Evolutionary conservation across 768 basidiomycete genomes (phyloP).

Genomic region (Phaffia tasmanica): DNA sequence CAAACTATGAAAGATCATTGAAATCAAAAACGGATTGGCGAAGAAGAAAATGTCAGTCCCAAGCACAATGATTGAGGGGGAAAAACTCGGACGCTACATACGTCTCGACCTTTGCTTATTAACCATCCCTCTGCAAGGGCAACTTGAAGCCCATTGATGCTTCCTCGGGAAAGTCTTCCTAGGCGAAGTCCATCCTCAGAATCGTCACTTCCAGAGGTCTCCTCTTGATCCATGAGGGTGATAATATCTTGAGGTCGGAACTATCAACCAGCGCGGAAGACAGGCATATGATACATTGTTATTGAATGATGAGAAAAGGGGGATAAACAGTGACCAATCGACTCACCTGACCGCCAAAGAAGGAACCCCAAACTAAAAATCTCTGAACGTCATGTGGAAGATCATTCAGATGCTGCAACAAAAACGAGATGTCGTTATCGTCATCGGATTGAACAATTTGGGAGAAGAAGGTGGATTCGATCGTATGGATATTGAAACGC

Average conservation of each 20-base stretch:
- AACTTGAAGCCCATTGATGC: constrained; percentile 57
- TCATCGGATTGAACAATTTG: constrained; percentile 41
- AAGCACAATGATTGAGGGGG: no score
- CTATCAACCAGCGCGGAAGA: constrained; percentile 41
- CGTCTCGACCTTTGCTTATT: constrained; percentile 57
- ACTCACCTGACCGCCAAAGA: constrained; percentile 45
- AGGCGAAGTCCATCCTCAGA: constrained; percentile 29
- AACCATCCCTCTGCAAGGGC: constrained; percentile 65
- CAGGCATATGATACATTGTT: no score
- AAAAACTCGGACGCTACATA: constrained; percentile 47
- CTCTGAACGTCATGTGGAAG: constrained; percentile 55
- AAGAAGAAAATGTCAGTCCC: background rate
- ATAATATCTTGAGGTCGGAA: constrained; percentile 66
- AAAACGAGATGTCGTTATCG: constrained; percentile 51
- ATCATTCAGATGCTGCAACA: constrained; percentile 51
- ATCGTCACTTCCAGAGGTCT: constrained; percentile 39
- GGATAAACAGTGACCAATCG: no score
- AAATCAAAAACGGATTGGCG: no score
- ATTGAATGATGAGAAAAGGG: background rate
- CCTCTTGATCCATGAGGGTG: constrained; percentile 63
- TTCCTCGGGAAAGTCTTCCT: constrained; percentile 44
- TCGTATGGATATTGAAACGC: constrained; percentile 50
- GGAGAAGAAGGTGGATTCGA: constrained; percentile 48
- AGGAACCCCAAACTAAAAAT: constrained; percentile 59
- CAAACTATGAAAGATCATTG: background rate